phyloP scores from a whole-genome alignment of 768 basidiomycete species.

The Tylopilus felleus region DNA sequence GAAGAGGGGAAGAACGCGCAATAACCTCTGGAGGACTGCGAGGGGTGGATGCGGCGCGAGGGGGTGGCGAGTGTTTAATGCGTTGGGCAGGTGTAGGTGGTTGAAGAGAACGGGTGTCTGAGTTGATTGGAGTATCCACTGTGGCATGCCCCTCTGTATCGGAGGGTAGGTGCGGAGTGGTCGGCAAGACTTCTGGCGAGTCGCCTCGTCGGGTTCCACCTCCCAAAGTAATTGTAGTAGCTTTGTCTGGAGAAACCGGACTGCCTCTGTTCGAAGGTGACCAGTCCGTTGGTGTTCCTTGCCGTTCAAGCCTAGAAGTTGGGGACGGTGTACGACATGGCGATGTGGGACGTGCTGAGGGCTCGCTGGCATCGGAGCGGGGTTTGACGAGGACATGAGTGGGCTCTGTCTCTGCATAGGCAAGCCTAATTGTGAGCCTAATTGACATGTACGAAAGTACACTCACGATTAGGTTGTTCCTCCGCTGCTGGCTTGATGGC shows the following conservation, averaged over 20 bases:
- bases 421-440: neutral
- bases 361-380: neutral
- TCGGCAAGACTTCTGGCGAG: neutral
- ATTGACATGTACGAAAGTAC: neutral
- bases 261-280: slow-evolving; percentile 25
- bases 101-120: slow-evolving; percentile 16
- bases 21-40: slow-evolving; percentile 7
- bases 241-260: slow-evolving; percentile 1
- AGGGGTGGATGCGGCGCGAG: slow-evolving; percentile 3
- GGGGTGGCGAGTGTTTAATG: slow-evolving; percentile 3
- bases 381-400: neutral
- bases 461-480: slow-evolving; percentile 11
- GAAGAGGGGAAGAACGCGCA: neutral
- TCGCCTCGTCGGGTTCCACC: slow-evolving; percentile 1
- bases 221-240: neutral
- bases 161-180: neutral
- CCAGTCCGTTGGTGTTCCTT: slow-evolving; percentile 33
- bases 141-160: slow-evolving; percentile 15
- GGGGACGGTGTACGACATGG: slow-evolving; percentile 9
- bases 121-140: neutral
- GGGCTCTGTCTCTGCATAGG: slow-evolving; percentile 5
- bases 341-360: neutral
- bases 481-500: slow-evolving; percentile 6
- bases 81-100: slow-evolving; percentile 32
- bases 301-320: slow-evolving; percentile 1